Conservation (phyloP, 164 flowering plant genomes). For the Vitis rupestris region DNA sequence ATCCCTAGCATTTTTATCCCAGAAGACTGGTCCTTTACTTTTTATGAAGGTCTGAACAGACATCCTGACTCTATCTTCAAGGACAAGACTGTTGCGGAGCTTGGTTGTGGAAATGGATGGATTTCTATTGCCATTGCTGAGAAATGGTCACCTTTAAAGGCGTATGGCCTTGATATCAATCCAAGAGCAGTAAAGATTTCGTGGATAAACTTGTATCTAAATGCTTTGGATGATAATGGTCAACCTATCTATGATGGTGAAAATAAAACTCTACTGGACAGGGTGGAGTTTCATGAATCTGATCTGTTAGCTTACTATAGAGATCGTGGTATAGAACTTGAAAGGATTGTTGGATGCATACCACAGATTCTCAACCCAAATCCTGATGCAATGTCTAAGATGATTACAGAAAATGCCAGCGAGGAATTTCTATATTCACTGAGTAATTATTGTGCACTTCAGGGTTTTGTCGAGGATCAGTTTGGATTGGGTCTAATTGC, state of each 20-base stretch:
- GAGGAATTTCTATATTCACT: conserved; percentile 87
- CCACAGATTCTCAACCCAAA: conserved; percentile 99
- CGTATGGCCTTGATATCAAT: conserved; percentile 96
- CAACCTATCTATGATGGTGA: conserved; percentile 75
- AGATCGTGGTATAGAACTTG: conserved; percentile 73
- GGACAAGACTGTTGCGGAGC: conserved; percentile 88
- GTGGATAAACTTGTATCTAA: conserved; percentile 84
- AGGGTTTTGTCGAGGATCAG: conserved; percentile 99
- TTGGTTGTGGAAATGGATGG: conserved; percentile 99
- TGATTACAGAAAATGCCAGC: conserved; percentile 96
- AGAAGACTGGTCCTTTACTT: conserved; percentile 98
- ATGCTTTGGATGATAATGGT: conserved; percentile 91
- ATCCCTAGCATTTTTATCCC: conserved; percentile 96
- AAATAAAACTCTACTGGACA: conserved; percentile 82
- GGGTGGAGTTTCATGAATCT: conserved; percentile 97
- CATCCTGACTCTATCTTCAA: conserved; percentile 85
- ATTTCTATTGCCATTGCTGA: conserved; percentile 93
- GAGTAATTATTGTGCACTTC: conserved; percentile 97
- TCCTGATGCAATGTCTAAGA: conserved; percentile 97
- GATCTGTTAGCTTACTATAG: conserved; percentile 86
- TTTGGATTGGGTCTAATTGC: conserved; percentile 97
- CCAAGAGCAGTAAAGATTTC: conserved; percentile 95
- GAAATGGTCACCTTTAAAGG: conserved; percentile 92
- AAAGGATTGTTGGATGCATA: conserved; percentile 96
- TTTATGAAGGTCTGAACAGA: conserved; percentile 91